A percentile compares a stretch with the other conserved stretches of the same genome.
Evolutionary conservation across 768 basidiomycete species (phyloP).

Genomic region (Naganishia kalamii): DNA sequence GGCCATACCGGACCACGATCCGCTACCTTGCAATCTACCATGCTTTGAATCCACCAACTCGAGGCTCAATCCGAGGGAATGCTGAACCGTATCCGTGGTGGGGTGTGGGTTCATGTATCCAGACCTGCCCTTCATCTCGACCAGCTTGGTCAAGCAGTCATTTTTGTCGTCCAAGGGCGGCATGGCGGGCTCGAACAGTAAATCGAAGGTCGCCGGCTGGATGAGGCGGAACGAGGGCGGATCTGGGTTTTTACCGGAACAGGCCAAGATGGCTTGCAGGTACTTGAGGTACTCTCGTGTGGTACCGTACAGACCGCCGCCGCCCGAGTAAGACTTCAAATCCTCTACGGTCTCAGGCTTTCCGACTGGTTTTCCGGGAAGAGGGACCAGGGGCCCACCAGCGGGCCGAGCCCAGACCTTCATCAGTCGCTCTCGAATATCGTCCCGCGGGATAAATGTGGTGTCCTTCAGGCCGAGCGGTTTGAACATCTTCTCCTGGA

Average conservation of each 20-base stretch:
- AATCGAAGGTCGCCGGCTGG: slow-evolving; percentile 19
- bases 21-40: slow-evolving; percentile 31
- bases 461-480: slow-evolving; percentile 37
- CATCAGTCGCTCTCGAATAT: slow-evolving; percentile 27
- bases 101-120: not conserved
- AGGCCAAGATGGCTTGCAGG: slow-evolving; percentile 32
- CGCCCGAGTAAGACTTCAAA: slow-evolving; percentile 23
- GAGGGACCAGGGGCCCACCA: not conserved
- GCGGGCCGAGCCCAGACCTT: not conserved
- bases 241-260: not conserved
- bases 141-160: not conserved
- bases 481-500: slow-evolving; percentile 40
- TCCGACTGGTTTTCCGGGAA: slow-evolving; percentile 24
- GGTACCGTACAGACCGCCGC: slow-evolving; percentile 36
- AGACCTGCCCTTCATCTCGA: slow-evolving; percentile 5
- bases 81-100: slow-evolving; percentile 15
- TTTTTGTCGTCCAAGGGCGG: not conserved
- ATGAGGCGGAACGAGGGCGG: slow-evolving; percentile 30
- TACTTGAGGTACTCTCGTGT: slow-evolving; percentile 33
- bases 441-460: slow-evolving; percentile 31
- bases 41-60: slow-evolving; percentile 25
- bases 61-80: slow-evolving; percentile 31
- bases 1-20: slow-evolving; percentile 33
- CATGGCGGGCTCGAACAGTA: slow-evolving; percentile 30
- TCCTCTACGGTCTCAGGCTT: slow-evolving; percentile 25